Base-by-base conservation (phyloP, 176 grass and related monocot species). In the Stipa capillata region DNA sequence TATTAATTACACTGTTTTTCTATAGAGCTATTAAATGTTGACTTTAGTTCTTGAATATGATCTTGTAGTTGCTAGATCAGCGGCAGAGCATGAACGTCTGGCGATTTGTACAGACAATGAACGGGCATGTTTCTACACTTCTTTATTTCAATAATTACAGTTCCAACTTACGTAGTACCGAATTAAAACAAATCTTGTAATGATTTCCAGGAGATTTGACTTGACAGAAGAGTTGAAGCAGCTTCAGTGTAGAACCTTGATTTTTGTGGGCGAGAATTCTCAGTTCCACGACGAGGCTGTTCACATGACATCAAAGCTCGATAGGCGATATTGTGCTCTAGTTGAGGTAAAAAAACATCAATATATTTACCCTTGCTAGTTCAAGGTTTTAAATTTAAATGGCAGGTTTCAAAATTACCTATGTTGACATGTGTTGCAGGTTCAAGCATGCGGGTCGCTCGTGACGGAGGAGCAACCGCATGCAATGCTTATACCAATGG, bases 381-480 rank as follows among this genome's bases (percentile, higher is more conserved):
- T 65, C 59, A 60, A 51, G 11, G 36, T 14, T 69, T 39, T 75
- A 13, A 5, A 56, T 72, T 33, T 44, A 4, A 43, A 27, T 35
- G 11, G 0, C 8, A 39, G 50, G 17, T 54, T 54, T 79, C 31
- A 34, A 18, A 64, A 68, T 43, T 7, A 47, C 13, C 28, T 31
- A 18, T 17, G 51, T 53, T 48, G 36, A 20, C 27, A 68, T 80
- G 7, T 67, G 20, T 53, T 69, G 16, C 85, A 98, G 95, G 96
- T 99, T 12, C 92, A 98, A 78, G 92, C 83, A 23, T 98, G 95
- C 0, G 95, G 95, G 43, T 98, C 95, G 8, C 82, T 98, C 5
- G 58, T 98, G 53, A 98, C 95, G 0, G 95, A 98, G 76, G 92
- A 98, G 80, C 95, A 98, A 78, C 95, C 95, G 0, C 95, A 94